A percentile compares a stretch with the other conserved stretches of the same genome.
Conservation (phyloP, 2,329 filamentous ascomycete species). For the Ascochyta lentis region DNA sequence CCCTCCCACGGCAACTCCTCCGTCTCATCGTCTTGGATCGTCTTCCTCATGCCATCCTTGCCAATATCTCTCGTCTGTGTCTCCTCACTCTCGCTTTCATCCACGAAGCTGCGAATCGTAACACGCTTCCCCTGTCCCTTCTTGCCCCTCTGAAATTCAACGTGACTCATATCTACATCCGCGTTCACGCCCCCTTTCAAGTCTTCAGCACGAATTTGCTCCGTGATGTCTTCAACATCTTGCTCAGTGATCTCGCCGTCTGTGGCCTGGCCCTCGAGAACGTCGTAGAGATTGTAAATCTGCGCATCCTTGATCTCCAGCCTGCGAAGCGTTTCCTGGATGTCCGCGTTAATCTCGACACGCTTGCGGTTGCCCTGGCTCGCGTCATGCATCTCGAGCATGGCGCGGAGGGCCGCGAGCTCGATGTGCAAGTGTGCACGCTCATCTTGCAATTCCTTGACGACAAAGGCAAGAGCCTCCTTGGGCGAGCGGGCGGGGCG, state of each 20-base stretch:
- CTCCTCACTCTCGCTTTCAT: conserved; percentile 37
- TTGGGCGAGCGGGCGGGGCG: conserved; percentile 70
- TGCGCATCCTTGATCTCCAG: conserved; percentile 79
- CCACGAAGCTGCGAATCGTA: conserved; percentile 46
- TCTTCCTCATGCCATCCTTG: conserved; percentile 8
- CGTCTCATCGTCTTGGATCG: conserved; percentile 31
- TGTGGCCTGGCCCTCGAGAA: conserved; percentile 76
- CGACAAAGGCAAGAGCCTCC: conserved; percentile 78
- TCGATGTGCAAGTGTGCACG: conserved; percentile 76
- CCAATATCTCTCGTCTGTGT: conserved; percentile 31
- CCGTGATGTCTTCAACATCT: conserved; percentile 52
- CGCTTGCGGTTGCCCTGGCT: conserved; percentile 68
- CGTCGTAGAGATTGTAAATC: conserved; percentile 83
- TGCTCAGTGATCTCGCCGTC: conserved; percentile 57
- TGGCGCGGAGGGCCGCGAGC: conserved; percentile 65
- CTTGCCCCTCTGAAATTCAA: conserved; percentile 34
- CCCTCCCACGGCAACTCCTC: conserved; percentile 51
- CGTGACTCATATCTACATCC: conserved; percentile 27
- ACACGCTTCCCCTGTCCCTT: conserved; percentile 46
- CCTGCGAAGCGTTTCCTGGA: conserved; percentile 66
- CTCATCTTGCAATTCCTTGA: conserved; percentile 83
- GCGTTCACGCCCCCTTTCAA: conserved; percentile 13
- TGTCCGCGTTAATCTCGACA: conserved; percentile 64
- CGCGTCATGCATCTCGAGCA: conserved; percentile 68
- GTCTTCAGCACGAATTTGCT: conserved; percentile 51